Conservation (phyloP, 1,284 basidiomycete genomes). For the Agroathelia rolfsii region DNA sequence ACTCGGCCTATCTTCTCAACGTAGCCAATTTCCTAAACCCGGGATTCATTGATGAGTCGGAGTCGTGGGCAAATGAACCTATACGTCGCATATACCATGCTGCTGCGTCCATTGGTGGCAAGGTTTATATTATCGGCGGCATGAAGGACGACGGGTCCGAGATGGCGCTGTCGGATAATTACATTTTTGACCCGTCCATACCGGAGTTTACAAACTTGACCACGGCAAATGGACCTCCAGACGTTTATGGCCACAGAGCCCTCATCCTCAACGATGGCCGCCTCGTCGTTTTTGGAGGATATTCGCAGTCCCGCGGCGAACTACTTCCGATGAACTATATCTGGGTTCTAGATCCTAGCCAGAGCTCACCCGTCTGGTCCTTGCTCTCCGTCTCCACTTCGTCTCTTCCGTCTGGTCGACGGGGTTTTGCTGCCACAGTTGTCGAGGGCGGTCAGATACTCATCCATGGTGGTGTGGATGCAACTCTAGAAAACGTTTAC, state of each 20-base stretch:
- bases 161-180: conserved; percentile 51
- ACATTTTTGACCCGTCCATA: conserved; percentile 44
- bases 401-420: conserved; percentile 47
- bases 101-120: conserved; percentile 34
- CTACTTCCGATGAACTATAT: conserved; percentile 50
- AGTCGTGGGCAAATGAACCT: conserved; percentile 59
- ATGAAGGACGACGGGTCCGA: conserved; percentile 69
- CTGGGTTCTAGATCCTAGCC: conserved; percentile 56
- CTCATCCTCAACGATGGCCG: conserved; percentile 57
- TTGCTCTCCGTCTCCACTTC: conserved; percentile 27
- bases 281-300: conserved; percentile 72
- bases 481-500: conserved; percentile 40
- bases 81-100: conserved; percentile 66
- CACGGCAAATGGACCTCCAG: conserved; percentile 46
- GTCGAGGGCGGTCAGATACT: conserved; percentile 48
- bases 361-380: conserved; percentile 40
- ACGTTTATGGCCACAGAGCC: conserved; percentile 63
- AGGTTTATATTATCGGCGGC: conserved; percentile 66
- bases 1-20: conserved; percentile 56
- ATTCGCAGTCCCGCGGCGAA: conserved; percentile 33
- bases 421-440: conserved; percentile 54
- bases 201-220: conserved; percentile 49
- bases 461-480: conserved; percentile 73
- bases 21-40: conserved; percentile 28
- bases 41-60: conserved; percentile 36